phyloP scores from a whole-genome alignment of 2,329 filamentous ascomycete genomes.

The Clonostachys byssicola region DNA sequence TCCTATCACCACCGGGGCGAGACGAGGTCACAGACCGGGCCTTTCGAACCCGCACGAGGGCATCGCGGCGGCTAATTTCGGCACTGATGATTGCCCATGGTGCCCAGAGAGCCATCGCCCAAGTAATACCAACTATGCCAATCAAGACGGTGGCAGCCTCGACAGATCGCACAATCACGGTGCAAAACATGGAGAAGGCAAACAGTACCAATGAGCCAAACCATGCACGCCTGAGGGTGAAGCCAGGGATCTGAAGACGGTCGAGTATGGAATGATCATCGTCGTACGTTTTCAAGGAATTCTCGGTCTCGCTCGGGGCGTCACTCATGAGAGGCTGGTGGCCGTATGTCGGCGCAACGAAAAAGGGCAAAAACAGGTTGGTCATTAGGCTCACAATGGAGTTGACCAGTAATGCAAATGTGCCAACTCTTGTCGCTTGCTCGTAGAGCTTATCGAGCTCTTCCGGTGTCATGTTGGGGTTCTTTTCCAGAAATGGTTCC shows the following conservation, averaged over 20 bases:
- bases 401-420: slow-evolving; percentile 84
- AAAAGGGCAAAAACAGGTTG: slow-evolving; percentile 80
- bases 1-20: no score
- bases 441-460: slow-evolving; percentile 82
- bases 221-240: slow-evolving; percentile 89
- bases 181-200: slow-evolving; percentile 74
- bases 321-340: slow-evolving; percentile 23
- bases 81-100: slow-evolving; percentile 93
- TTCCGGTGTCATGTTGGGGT: slow-evolving; percentile 71
- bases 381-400: slow-evolving; percentile 78
- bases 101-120: slow-evolving; percentile 91
- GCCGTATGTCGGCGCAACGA: slow-evolving; percentile 79
- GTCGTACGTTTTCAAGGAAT: slow-evolving; percentile 17
- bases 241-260: slow-evolving; percentile 69
- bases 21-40: slow-evolving; percentile 11
- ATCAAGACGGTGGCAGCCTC: slow-evolving; percentile 72
- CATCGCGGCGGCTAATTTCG: slow-evolving; percentile 82
- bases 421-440: slow-evolving; percentile 79
- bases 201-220: slow-evolving; percentile 82
- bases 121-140: slow-evolving; percentile 80
- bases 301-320: slow-evolving; percentile 22
- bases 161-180: slow-evolving; percentile 71
- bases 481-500: slow-evolving; percentile 71
- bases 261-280: slow-evolving; percentile 43
- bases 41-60: slow-evolving; percentile 37